Evolutionary conservation across 352 stramenopile genomes (phyloP), one percentile per base, ranked within the genome.

Genomic region (Globisporangium cederbergense): DNA sequence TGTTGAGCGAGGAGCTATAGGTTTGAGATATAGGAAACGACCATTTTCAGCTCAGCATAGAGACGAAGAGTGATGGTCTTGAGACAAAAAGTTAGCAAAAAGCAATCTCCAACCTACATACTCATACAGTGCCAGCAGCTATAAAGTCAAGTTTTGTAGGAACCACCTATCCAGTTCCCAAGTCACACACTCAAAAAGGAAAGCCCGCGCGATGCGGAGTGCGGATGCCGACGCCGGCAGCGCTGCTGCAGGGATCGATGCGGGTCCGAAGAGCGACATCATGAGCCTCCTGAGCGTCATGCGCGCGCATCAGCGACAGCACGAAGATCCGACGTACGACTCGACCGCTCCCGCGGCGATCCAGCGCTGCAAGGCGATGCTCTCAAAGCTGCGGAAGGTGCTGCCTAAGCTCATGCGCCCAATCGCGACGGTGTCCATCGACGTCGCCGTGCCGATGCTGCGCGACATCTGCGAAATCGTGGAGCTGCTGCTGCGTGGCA

Each of bases 381-480:
- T 91, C 54, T 79, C 75, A 13, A 91, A 91, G 64, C 65, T 89
- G 51, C 74, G 78, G 14, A 90, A 86, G 42, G 62, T 91, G 28
- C 68, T 91, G 47, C 83, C 81, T 16, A 90, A 88, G 64, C 69
- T 91, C 50, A 82, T 90, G 79, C 75, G 77, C 0, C 70, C 74
- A 0, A 77, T 91, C 43, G 68, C 74, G 32, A 67, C 67, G 4
- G 60, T 83, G n/a, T 32, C 74, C 7, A 66, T 67, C 7, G 70
- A 72, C 3, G 66, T 50, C 18, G 78, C 75, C 0, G 70, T 75
- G 0, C 60, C 67, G 8, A 76, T 88, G 20, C 64, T 91, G n/a
- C 64, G 73, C 8, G 73, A 86, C 13, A 28, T 91, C 14, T 91
- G 83, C 20, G 72, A 87, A 28, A 71, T 91, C 25, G 64, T 91